A percentile compares a stretch with the other conserved stretches of the same genome.
phyloP scores from a whole-genome alignment of 2,329 filamentous ascomycete genomes.

The Rhynchosporium graminicola region DNA sequence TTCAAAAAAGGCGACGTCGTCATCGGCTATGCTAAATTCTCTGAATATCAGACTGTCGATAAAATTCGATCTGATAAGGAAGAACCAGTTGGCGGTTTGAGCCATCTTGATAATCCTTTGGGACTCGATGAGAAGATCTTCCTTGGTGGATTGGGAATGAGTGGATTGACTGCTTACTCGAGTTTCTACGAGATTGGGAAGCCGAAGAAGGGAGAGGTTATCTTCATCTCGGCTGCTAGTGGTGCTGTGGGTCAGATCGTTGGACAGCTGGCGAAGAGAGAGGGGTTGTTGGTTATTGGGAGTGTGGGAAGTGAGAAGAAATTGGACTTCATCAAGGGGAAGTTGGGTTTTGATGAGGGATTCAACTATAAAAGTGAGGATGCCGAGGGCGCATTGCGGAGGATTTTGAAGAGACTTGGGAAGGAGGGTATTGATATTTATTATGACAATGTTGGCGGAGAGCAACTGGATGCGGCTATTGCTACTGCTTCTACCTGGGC shows the following conservation, averaged over 20 bases:
- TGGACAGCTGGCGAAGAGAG: slow-evolving; percentile 73
- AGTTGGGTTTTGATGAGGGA: slow-evolving; percentile 69
- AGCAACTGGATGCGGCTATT: slow-evolving; percentile 69
- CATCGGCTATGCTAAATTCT: slow-evolving; percentile 55
- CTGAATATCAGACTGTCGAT: slow-evolving; percentile 66
- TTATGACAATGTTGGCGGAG: slow-evolving; percentile 75
- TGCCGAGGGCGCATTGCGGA: slow-evolving; percentile 59
- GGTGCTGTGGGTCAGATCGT: slow-evolving; percentile 75
- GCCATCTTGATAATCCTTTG: slow-evolving; percentile 67
- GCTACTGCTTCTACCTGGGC: slow-evolving; percentile 61
- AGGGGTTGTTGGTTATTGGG: slow-evolving; percentile 71
- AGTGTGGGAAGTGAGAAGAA: slow-evolving; percentile 75
- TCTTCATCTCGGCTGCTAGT: slow-evolving; percentile 72
- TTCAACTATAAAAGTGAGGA: slow-evolving; percentile 82
- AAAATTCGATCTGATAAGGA: slow-evolving; percentile 41
- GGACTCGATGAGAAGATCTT: slow-evolving; percentile 66
- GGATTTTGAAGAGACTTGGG: slow-evolving; percentile 53
- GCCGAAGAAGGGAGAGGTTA: slow-evolving; percentile 74
- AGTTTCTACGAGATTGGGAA: slow-evolving; percentile 72
- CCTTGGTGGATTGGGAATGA: slow-evolving; percentile 75
- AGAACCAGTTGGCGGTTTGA: slow-evolving; percentile 44
- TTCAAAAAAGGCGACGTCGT: slow-evolving; percentile 70
- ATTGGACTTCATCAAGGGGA: slow-evolving; percentile 69
- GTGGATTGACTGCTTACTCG: slow-evolving; percentile 72
- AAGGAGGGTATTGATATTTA: slow-evolving; percentile 75